A percentile compares a stretch with the other conserved stretches of the same genome.
phyloP scores from a whole-genome alignment of 495 filamentous ascomycete species.

The Penicillium arizonense region DNA sequence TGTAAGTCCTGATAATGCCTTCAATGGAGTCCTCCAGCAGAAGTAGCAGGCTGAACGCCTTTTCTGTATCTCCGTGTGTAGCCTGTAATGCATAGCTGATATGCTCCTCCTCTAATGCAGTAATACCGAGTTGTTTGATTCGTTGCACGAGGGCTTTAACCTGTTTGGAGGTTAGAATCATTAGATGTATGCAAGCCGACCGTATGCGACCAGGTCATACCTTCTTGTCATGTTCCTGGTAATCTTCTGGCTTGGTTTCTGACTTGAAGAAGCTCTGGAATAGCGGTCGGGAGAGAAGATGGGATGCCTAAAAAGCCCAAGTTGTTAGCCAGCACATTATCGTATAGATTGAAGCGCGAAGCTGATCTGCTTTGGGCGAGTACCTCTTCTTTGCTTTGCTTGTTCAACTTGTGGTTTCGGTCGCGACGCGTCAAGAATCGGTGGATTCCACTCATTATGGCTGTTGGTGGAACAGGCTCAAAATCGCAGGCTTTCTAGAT shows the following conservation, averaged over 20 bases:
- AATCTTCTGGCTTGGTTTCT: slow-evolving; percentile 14
- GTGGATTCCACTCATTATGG: slow-evolving; percentile 58
- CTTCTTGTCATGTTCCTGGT: slow-evolving; percentile 40
- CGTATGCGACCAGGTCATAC: slow-evolving; percentile 15
- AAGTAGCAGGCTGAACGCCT: slow-evolving; percentile 71
- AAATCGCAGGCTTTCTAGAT: slow-evolving; percentile 7
- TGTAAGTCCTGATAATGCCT: slow-evolving; percentile 73
- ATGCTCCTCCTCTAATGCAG: slow-evolving; percentile 45
- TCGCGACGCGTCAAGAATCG: slow-evolving; percentile 74
- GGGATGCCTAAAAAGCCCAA: slow-evolving; percentile 15
- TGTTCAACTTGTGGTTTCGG: slow-evolving; percentile 52
- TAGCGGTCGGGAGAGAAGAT: slow-evolving; percentile 26
- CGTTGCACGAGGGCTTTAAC: slow-evolving; percentile 34
- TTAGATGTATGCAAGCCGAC: slow-evolving; percentile 7
- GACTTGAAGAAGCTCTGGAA: slow-evolving; percentile 37
- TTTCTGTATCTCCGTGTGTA: slow-evolving; percentile 65
- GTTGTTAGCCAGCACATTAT: slow-evolving; percentile 15
- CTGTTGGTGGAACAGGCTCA: not conserved
- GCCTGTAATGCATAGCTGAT: slow-evolving; percentile 67
- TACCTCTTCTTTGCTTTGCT: slow-evolving; percentile 52
- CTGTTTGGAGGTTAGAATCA: slow-evolving; percentile 15
- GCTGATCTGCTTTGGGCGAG: not conserved
- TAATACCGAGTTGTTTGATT: slow-evolving; percentile 35
- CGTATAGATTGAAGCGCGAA: not conserved
- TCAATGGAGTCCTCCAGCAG: slow-evolving; percentile 76